Percentiles rank a stretch among this genome's conserved stretches.
Conservation (phyloP, 2,329 filamentous ascomycete species). For the Apiospora aurea region DNA sequence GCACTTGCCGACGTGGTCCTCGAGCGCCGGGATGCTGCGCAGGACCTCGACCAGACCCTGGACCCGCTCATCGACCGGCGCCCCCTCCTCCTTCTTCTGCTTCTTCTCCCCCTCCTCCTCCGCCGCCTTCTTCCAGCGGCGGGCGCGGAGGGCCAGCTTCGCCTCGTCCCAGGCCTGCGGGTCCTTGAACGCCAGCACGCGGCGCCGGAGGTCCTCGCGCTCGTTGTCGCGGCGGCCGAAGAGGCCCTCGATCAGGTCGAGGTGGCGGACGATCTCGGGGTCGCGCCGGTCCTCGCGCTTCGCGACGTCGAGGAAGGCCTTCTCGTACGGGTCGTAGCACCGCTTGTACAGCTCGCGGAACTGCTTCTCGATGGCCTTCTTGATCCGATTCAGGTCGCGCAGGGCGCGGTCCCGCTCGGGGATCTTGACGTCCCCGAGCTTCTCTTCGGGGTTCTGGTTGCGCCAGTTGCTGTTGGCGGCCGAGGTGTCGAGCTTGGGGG, state of each 20-base stretch:
- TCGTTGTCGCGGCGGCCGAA: not conserved
- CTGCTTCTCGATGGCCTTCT: not conserved
- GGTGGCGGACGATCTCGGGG: not conserved
- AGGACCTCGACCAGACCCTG: not conserved
- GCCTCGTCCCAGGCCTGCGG: not conserved
- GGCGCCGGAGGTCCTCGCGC: not conserved
- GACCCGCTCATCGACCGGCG: not conserved
- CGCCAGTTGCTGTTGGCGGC: conserved; percentile 3
- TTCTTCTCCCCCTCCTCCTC: not conserved
- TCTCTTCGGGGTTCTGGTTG: not conserved
- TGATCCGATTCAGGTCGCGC: not conserved
- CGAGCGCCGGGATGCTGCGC: not conserved
- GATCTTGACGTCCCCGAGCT: conserved; percentile 1
- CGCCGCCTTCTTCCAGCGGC: not conserved
- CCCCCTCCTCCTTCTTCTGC: too few relatives aligned
- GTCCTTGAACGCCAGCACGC: not conserved
- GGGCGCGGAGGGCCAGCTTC: not conserved
- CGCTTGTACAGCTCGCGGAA: not conserved
- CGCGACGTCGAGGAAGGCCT: not conserved
- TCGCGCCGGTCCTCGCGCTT: conserved; percentile 1
- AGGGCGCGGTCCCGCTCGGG: not conserved
- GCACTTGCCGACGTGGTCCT: not conserved
- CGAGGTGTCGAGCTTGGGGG: not conserved
- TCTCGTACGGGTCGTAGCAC: not conserved
- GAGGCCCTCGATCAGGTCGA: not conserved